Percentiles rank a stretch among this genome's conserved stretches.
Evolutionary conservation across 257 asterid genomes (phyloP).

Genomic region (Nicotiana undulata): DNA sequence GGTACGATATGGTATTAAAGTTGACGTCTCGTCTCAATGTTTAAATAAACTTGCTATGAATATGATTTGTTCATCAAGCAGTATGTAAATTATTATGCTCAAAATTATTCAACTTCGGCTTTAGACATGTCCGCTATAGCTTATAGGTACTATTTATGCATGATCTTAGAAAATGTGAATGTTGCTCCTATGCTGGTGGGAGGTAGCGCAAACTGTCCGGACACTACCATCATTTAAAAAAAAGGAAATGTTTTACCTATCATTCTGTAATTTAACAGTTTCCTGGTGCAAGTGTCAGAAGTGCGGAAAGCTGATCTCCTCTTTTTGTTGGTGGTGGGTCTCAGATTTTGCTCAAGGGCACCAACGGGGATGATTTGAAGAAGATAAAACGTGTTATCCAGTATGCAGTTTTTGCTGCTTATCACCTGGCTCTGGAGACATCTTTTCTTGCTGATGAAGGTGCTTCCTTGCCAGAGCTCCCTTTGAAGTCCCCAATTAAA

Average conservation of each 20-base stretch:
- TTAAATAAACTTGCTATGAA: background rate
- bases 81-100: background rate
- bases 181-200: too few relatives aligned
- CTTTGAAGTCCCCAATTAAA: constrained; percentile 59
- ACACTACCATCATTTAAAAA: background rate
- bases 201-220: too few relatives aligned
- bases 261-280: background rate
- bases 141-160: background rate
- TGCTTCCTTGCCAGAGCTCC: constrained; percentile 79
- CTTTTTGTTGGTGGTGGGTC: constrained; percentile 5
- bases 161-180: background rate
- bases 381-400: constrained; percentile 88
- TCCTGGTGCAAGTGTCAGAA: background rate
- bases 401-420: constrained; percentile 95
- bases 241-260: background rate
- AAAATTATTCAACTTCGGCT: background rate
- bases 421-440: constrained; percentile 94
- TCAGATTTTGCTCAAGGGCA: constrained; percentile 89
- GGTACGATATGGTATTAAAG: background rate
- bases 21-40: background rate
- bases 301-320: background rate
- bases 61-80: background rate
- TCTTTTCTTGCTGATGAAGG: constrained; percentile 99
- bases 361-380: constrained; percentile 79
- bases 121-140: background rate